Evolutionary conservation across 2,329 filamentous ascomycete genomes (phyloP), one percentile per base, ranked within the genome.

Genomic region (Venturia nashicola): DNA sequence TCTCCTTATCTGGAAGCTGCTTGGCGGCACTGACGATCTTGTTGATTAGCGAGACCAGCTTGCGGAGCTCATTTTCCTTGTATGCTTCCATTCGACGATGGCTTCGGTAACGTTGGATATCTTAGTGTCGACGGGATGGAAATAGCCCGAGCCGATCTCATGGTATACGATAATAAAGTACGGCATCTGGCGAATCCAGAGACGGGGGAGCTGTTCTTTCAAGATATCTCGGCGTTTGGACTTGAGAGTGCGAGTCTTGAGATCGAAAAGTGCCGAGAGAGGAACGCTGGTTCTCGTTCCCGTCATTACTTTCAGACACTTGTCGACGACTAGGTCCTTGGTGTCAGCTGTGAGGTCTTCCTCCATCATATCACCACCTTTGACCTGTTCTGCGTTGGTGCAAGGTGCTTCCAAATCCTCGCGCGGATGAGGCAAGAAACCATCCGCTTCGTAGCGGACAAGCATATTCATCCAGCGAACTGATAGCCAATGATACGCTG

Each of bases 401-500:
- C 84, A 87, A 8, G 18, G 8, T 5, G 7, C n/a, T 46, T 18
- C 43, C 43, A 20, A 46, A 20, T n/a, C 1, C 18, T 46, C 43
- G 16, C n/a, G 43, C 43, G 43, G 43, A 46, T 46, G 43, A 20
- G 16, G 18, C 43, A 46, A 46, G 18, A n/a, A 18, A 0, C 83
- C 85, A 70, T 88, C 85, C 0, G 74, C 77, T 69, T 85, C 83
- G 59, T 80, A 85, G 0, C 85, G 79, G 0, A 88, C 72, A 3
- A 86, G 66, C 61, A 79, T 77, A 0, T 72, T 72, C 16, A 86
- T 68, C 76, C 80, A 0, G 76, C 83, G 67, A 90, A 83, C 0
- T 73, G 65, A 66, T 89, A 89, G 3, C 74, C 72, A 0, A 89
- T 68, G 63, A 65, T 64, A 82, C 72, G 16, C 67, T 68, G 6